phyloP scores from a whole-genome alignment of 495 filamentous ascomycete genomes.

The Hypoxylon perforatum region DNA sequence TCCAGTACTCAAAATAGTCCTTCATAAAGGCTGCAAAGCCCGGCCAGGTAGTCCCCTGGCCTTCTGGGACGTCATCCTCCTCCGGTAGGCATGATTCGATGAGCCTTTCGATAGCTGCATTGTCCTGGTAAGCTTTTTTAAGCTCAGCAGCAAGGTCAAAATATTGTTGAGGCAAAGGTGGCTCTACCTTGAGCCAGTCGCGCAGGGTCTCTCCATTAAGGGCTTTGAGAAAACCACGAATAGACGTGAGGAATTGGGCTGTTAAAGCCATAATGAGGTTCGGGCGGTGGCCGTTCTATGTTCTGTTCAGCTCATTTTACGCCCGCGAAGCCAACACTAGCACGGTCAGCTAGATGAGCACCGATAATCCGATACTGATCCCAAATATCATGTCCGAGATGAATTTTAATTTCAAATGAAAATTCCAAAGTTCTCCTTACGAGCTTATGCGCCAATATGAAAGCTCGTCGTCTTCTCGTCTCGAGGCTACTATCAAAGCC shows the following conservation, averaged over 20 bases:
- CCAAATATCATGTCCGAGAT: too few relatives aligned
- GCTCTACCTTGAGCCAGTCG: conserved; percentile 59
- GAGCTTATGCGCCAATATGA: too few relatives aligned
- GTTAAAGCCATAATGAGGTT: conserved; percentile 51
- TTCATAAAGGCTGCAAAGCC: conserved; percentile 81
- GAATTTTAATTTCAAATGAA: too few relatives aligned
- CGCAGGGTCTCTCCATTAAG: conserved; percentile 55
- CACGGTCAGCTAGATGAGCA: too few relatives aligned
- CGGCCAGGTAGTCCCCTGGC: conserved; percentile 72
- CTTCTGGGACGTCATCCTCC: conserved; percentile 56
- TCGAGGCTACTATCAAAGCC: too few relatives aligned
- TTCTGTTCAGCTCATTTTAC: conserved; percentile 18
- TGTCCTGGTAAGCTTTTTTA: conserved; percentile 62
- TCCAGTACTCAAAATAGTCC: conserved; percentile 80
- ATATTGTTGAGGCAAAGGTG: conserved; percentile 68
- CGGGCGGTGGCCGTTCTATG: neutral
- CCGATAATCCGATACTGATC: too few relatives aligned
- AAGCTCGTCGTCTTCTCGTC: too few relatives aligned
- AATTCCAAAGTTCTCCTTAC: too few relatives aligned
- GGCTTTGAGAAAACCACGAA: conserved; percentile 52
- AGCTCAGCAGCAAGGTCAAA: conserved; percentile 73
- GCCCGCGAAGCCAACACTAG: neutral
- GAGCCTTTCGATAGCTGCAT: conserved; percentile 67
- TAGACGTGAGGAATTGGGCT: conserved; percentile 52
- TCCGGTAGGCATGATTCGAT: conserved; percentile 67